Conservation (phyloP, 129 eudicot species). For the Smallanthus sonchifolius region DNA sequence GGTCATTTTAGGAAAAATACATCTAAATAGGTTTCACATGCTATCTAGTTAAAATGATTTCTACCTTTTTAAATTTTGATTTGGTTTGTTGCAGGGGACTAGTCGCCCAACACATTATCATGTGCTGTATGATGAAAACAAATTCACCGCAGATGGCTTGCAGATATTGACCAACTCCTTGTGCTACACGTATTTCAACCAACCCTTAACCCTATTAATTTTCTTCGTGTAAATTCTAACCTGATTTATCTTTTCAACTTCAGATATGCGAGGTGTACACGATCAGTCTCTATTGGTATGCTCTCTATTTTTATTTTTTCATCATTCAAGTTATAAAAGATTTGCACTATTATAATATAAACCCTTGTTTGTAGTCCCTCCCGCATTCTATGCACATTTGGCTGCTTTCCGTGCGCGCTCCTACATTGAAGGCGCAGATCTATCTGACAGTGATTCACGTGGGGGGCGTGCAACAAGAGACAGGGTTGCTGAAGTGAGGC, state of each 20-base stretch:
- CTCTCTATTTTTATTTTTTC: neutral
- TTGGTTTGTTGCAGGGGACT: slow-evolving; percentile 53
- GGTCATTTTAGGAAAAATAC: too few species aligned
- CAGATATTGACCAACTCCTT: slow-evolving; percentile 60
- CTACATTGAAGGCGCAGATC: slow-evolving; percentile 46
- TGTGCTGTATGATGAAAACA: slow-evolving; percentile 77
- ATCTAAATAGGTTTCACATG: too few species aligned
- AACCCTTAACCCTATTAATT: neutral
- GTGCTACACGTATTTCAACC: slow-evolving; percentile 59
- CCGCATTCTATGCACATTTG: slow-evolving; percentile 84
- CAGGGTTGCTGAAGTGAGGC: slow-evolving; percentile 16
- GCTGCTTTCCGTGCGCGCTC: slow-evolving; percentile 84
- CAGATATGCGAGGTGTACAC: slow-evolving; percentile 85
- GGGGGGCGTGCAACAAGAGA: slow-evolving; percentile 43
- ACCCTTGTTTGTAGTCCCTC: slow-evolving; percentile 52
- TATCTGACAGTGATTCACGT: slow-evolving; percentile 40
- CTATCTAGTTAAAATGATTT: neutral
- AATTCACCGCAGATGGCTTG: slow-evolving; percentile 57
- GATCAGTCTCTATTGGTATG: slow-evolving; percentile 83
- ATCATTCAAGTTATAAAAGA: neutral
- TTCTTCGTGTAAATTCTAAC: neutral
- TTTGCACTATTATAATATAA: neutral
- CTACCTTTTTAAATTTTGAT: neutral
- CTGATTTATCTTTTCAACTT: neutral
- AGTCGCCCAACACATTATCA: slow-evolving; percentile 88